phyloP scores from a whole-genome alignment of 257 asterid genomes.

The Petrea volubilis region DNA sequence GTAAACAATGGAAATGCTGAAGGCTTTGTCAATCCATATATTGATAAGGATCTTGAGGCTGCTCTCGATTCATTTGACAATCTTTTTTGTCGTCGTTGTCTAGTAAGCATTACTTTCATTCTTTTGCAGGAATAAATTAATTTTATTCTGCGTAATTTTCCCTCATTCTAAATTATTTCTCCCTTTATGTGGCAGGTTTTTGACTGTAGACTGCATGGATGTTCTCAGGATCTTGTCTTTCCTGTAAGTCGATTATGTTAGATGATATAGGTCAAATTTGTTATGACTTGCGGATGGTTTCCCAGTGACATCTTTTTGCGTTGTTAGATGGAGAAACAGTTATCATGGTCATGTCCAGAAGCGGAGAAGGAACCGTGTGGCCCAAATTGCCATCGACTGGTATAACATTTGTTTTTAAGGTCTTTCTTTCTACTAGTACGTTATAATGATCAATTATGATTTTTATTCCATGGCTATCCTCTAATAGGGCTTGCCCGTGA shows the following conservation, averaged over 20 bases:
- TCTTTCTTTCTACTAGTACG: conserved; percentile 19
- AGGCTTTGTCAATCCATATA: conserved; percentile 59
- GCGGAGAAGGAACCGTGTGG: conserved; percentile 74
- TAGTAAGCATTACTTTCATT: conserved; percentile 52
- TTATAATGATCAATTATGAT: conserved; percentile 3
- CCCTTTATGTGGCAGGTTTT: conserved; percentile 67
- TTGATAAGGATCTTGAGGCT: conserved; percentile 86
- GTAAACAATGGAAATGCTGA: conserved; percentile 46
- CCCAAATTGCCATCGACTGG: conserved; percentile 73
- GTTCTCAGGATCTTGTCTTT: conserved; percentile 85
- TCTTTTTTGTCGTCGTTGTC: conserved; percentile 93
- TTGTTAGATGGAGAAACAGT: conserved; percentile 55
- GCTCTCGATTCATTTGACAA: conserved; percentile 95
- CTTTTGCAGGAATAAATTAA: background rate
- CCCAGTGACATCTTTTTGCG: conserved; percentile 10
- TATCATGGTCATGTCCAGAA: conserved; percentile 51
- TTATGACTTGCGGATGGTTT: conserved; percentile 19
- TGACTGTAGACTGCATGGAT: conserved; percentile 94
- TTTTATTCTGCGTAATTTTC: conserved; percentile 15
- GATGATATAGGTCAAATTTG: conserved; percentile 13
- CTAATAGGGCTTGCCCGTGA: background rate
- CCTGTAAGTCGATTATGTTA: conserved; percentile 60
- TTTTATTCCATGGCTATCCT: background rate
- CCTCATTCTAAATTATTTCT: conserved; percentile 16
- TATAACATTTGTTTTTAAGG: conserved; percentile 26